Percentiles rank a stretch among this genome's conserved stretches.
phyloP scores from a whole-genome alignment of 1,139 yeast species.

The Suhomyces yuchorum region DNA sequence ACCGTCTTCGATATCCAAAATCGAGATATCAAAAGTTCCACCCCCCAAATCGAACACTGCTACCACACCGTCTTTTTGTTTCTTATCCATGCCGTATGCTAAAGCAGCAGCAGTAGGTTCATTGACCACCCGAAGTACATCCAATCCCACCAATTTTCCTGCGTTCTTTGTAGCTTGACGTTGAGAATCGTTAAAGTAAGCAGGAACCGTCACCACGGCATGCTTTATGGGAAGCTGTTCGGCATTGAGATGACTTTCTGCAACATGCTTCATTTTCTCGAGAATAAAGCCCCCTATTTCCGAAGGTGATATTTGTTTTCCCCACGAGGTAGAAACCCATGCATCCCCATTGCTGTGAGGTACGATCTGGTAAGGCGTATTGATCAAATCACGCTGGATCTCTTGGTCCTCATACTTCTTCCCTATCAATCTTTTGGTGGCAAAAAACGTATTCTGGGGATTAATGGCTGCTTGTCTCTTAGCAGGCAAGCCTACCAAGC shows the following conservation, averaged over 20 bases:
- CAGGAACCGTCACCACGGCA: conserved; percentile 81
- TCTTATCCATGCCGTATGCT: conserved; percentile 69
- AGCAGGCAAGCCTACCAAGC: conserved; percentile 64
- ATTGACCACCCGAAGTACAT: conserved; percentile 69
- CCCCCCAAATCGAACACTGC: conserved; percentile 86
- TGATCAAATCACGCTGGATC: conserved; percentile 59
- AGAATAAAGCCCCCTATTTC: conserved; percentile 57
- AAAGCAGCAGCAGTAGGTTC: conserved; percentile 85
- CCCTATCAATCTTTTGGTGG: conserved; percentile 75
- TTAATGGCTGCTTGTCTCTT: conserved; percentile 67
- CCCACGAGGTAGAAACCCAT: conserved; percentile 49
- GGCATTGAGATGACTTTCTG: conserved; percentile 48
- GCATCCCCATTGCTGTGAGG: conserved; percentile 64
- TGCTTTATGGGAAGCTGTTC: conserved; percentile 40
- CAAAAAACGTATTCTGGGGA: conserved; percentile 69
- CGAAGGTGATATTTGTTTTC: conserved; percentile 50
- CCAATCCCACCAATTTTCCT: conserved; percentile 66
- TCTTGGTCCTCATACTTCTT: conserved; percentile 63
- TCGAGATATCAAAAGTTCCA: conserved; percentile 81
- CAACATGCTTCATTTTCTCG: conserved; percentile 56
- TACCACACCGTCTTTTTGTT: conserved; percentile 57
- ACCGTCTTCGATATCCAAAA: conserved; percentile 77
- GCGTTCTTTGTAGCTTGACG: conserved; percentile 77
- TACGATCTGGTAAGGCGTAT: conserved; percentile 58
- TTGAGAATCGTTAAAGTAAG: conserved; percentile 77